phyloP scores from a whole-genome alignment of 306 rosid species.

The Comarum palustre region DNA sequence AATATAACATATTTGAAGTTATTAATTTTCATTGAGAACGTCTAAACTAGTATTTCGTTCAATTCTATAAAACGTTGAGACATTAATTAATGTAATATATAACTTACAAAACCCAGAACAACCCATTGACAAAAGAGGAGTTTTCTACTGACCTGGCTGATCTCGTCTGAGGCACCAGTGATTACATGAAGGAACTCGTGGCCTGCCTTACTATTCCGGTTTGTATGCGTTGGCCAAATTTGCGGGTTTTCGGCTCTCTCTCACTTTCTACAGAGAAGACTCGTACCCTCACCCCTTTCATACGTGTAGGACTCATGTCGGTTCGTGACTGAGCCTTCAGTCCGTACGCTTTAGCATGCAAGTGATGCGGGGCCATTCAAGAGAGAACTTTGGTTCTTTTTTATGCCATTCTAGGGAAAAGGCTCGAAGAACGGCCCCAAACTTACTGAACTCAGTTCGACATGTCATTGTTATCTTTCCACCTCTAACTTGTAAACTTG shows the following conservation, averaged over 20 bases:
- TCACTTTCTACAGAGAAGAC: not conserved
- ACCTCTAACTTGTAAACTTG: not conserved
- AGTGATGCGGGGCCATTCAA: not conserved
- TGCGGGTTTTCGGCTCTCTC: not conserved
- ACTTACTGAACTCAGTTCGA: not conserved
- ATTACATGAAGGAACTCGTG: not conserved
- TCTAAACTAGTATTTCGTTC: no score
- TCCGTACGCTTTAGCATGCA: constrained; percentile 18
- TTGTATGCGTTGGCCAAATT: not conserved
- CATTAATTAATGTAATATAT: no score
- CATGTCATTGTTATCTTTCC: constrained; percentile 6
- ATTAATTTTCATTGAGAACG: no score
- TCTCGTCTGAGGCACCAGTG: not conserved
- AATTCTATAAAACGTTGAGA: no score
- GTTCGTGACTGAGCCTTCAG: constrained; percentile 11
- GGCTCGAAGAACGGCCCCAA: not conserved
- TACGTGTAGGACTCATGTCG: constrained; percentile 11
- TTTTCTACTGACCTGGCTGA: not conserved
- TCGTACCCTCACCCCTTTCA: not conserved
- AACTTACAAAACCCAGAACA: no score
- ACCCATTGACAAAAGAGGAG: not conserved
- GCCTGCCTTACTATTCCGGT: not conserved
- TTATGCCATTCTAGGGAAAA: constrained; percentile 10
- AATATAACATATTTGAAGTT: not conserved
- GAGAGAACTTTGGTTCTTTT: not conserved